phyloP scores from a whole-genome alignment of 192 early-diverging fungal species.

The Coemansia sp. region DNA sequence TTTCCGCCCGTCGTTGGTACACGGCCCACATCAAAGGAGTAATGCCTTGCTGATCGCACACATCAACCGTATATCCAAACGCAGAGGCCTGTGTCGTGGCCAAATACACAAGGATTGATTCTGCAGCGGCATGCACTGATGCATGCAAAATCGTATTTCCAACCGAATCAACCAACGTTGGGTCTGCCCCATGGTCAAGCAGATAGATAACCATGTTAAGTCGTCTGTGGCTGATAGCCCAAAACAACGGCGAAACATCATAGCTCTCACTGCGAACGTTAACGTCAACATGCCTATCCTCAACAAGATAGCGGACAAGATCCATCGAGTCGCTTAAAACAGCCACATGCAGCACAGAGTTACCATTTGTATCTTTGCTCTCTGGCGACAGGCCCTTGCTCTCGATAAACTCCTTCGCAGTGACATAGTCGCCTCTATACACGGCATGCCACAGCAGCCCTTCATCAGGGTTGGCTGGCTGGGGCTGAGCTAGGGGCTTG shows the following conservation, averaged over 20 bases:
- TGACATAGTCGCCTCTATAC: constrained; percentile 65
- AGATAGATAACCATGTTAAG: constrained; percentile 73
- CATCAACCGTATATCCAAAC: constrained; percentile 59
- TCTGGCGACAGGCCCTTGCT: constrained; percentile 51
- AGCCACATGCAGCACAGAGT: constrained; percentile 85
- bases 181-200: constrained; percentile 76
- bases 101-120: constrained; percentile 75
- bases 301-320: constrained; percentile 75
- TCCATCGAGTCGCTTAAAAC: constrained; percentile 72
- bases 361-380: constrained; percentile 66
- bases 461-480: constrained; percentile 7
- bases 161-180: constrained; percentile 70
- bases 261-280: constrained; percentile 76
- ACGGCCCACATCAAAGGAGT: constrained; percentile 96
- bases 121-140: constrained; percentile 80
- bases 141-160: constrained; percentile 92
- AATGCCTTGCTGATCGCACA: constrained; percentile 70
- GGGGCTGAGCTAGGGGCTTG: background rate
- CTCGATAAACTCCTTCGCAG: constrained; percentile 61
- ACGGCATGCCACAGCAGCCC: constrained; percentile 57
- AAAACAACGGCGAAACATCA: constrained; percentile 88
- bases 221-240: constrained; percentile 81
- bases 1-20: constrained; percentile 78
- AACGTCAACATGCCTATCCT: constrained; percentile 67
- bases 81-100: constrained; percentile 67